Evolutionary conservation across 345 rosid genomes (phyloP).

Genomic region (Abelmoschus esculentus): DNA sequence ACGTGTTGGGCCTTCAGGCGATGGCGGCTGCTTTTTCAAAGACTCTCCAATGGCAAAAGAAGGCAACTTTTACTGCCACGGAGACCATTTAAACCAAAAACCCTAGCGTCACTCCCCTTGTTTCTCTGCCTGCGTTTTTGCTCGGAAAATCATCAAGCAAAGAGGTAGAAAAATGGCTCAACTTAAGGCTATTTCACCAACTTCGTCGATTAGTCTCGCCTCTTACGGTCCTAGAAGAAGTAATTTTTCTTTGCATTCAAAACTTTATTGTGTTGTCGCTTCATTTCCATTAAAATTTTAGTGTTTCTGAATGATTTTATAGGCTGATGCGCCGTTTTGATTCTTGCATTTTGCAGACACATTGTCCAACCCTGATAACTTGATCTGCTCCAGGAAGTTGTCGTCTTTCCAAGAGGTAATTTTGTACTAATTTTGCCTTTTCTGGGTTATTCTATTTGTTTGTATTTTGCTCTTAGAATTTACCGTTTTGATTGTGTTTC

Average conservation of each 20-base stretch:
- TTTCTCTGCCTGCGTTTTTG: background rate
- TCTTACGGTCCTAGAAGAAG: slow-evolving; percentile 11
- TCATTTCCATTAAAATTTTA: background rate
- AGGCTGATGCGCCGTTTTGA: background rate
- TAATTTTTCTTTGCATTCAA: background rate
- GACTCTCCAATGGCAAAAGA: no score
- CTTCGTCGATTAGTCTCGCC: slow-evolving; percentile 13
- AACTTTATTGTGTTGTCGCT: background rate
- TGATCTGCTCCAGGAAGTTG: slow-evolving; percentile 15
- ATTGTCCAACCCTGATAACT: slow-evolving; percentile 6
- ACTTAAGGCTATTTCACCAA: slow-evolving; percentile 16
- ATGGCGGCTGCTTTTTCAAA: no score
- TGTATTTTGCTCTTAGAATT: background rate
- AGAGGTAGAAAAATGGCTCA: slow-evolving; percentile 22
- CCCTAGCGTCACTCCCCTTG: background rate
- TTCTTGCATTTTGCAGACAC: slow-evolving; percentile 13
- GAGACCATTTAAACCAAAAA: no score
- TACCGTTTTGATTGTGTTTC: background rate
- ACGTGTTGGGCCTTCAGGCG: no score
- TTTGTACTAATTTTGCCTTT: background rate
- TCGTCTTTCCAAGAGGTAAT: slow-evolving; percentile 20
- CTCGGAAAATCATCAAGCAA: background rate
- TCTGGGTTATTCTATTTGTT: background rate
- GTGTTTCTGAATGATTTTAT: background rate
- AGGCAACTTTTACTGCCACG: no score